Base-by-base conservation (phyloP, 2,329 filamentous ascomycete genomes). In the Pyrenophora seminiperda region DNA sequence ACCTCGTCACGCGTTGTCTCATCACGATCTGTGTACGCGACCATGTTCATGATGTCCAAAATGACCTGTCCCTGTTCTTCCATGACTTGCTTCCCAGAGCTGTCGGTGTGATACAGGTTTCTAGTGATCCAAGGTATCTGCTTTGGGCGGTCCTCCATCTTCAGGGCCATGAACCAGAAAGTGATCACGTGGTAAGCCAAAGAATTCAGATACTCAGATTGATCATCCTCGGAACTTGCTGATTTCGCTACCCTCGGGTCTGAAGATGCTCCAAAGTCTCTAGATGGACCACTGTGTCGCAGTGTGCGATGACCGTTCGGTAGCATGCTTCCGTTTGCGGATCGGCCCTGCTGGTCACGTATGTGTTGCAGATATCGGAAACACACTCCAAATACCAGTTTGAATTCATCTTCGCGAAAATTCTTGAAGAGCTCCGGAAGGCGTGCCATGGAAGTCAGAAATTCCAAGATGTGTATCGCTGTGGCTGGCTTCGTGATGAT, bases 51-150 rank as follows among this genome's bases (percentile, higher is more conserved):
- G 73, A 97, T 91, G 71, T 99, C 94, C 46, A 97, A 85, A 7
- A 94, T 94, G 27, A 96, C 91, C 60, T 96, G 83, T 4, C 91
- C 93, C 72, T 97, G 93, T 71, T 99, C 93, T 68, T 97, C 93
- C 27, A 92, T 83, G 39, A 82, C 84, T 47, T 90, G 85, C 32
- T 83, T 84, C 13, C 91, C 90, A 50, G 87, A 83, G 18, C 83
- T 82, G 65, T 96, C 90, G 7, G 83, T 87, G 62, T 93, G 92
- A 7, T 83, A 79, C 10, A 99, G 80, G 57, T 91, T 91, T 65
- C 88, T 91, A 9, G 89, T 88, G 57, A 99, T 96, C 90, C 91
- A 96, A 20, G 86, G 85, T 42, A 97, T 91, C 59, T 96, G 87
- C 54, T 85, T 90, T 27, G 87, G 84, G 41, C 94, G 86, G 68